Conservation (phyloP, 768 basidiomycete genomes). For the Pisolithus albus region DNA sequence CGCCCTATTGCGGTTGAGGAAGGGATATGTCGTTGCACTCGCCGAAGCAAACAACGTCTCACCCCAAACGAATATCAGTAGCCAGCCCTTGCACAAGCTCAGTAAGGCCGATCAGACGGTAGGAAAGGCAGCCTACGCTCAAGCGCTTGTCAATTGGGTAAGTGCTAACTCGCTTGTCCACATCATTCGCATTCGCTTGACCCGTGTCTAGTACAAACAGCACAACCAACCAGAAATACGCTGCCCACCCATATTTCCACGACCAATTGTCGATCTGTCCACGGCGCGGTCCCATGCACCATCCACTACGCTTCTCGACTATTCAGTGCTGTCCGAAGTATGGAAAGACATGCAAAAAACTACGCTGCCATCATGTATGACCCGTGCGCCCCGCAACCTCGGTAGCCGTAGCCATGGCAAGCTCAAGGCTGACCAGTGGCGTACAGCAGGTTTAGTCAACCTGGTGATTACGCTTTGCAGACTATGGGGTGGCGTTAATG, state of each 20-base stretch:
- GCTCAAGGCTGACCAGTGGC: conserved; percentile 26
- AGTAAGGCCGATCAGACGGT: too few species aligned
- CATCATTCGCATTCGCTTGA: too few species aligned
- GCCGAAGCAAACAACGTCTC: background rate
- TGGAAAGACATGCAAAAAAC: conserved; percentile 6
- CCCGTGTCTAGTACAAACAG: background rate
- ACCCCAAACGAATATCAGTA: too few species aligned
- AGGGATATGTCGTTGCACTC: background rate
- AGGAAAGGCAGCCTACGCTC: too few species aligned
- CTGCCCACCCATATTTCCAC: background rate
- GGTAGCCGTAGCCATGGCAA: conserved; percentile 28
- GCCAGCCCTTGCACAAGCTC: too few species aligned
- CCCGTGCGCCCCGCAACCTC: conserved; percentile 26
- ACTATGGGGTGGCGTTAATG: conserved; percentile 17
- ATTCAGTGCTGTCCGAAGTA: conserved; percentile 1
- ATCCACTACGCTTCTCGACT: background rate
- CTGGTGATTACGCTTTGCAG: conserved; percentile 24
- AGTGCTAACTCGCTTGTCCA: too few species aligned
- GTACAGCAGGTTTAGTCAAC: conserved; percentile 16
- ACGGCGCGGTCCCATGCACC: background rate
- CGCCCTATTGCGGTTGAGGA: background rate
- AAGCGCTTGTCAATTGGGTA: too few species aligned
- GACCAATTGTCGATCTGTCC: background rate
- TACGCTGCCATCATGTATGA: conserved; percentile 13
- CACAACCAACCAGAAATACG: background rate